These are phyloP conservation scores for Eucalyptus coolabah DNA, from an alignment of 345 rosid genomes.

Conservation along the genomic window DNA sequence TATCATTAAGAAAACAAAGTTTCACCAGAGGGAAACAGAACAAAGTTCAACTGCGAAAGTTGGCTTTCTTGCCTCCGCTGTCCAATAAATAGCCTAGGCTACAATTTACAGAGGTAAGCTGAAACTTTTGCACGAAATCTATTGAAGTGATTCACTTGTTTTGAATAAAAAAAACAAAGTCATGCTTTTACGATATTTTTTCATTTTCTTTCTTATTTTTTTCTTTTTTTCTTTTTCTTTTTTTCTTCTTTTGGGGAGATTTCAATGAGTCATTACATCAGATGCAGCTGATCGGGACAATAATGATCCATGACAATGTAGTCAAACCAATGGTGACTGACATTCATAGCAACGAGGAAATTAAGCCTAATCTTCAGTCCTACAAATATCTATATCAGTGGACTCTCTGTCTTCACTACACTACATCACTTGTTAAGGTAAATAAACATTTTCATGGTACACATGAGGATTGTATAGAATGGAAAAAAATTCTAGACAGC, in stretches of 20 bases:
- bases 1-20: not conserved
- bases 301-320: not conserved
- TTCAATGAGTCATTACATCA: not conserved
- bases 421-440: not conserved
- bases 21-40: not conserved
- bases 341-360: not conserved
- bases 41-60: conserved; percentile 71
- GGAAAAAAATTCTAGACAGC: not conserved
- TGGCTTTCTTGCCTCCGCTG: conserved; percentile 95
- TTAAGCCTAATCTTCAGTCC: not conserved
- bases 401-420: not conserved
- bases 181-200: too few species aligned
- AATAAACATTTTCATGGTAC: not conserved
- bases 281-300: not conserved
- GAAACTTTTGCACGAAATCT: not conserved
- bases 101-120: conserved; percentile 1
- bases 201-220: too few species aligned
- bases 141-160: not conserved
- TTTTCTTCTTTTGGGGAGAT: too few species aligned
- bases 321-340: not conserved
- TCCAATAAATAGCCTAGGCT: conserved; percentile 81
- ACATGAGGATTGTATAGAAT: not conserved
- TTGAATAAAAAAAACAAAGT: too few species aligned
- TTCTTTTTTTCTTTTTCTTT: too few species aligned
- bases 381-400: not conserved